Conservation (phyloP, 2,329 filamentous ascomycete genomes). For the Biscogniauxia mediterranea region DNA sequence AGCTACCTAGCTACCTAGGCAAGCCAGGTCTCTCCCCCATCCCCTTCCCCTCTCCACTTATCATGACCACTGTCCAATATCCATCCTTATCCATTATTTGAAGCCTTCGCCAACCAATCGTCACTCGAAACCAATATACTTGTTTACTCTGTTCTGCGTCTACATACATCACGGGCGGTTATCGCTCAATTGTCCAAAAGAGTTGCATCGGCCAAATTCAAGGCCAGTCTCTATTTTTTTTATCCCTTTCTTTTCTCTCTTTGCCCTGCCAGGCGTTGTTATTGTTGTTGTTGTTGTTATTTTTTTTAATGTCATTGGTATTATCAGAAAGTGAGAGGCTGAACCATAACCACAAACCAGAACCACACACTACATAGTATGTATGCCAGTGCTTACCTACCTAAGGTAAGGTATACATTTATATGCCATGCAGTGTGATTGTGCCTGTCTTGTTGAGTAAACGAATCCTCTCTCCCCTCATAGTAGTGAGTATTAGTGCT, state of each 20-base stretch:
- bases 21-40: too few species aligned
- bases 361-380: too few species aligned
- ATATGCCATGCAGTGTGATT: neutral
- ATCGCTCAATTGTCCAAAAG: slow-evolving; percentile 14
- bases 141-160: slow-evolving; percentile 29
- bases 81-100: slow-evolving; percentile 19
- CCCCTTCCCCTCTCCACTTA: slow-evolving; percentile 8
- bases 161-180: slow-evolving; percentile 16
- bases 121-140: slow-evolving; percentile 14
- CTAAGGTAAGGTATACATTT: neutral
- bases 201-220: slow-evolving; percentile 9
- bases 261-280: neutral
- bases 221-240: slow-evolving; percentile 8
- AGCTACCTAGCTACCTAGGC: neutral
- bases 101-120: slow-evolving; percentile 24
- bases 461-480: too few species aligned
- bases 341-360: neutral
- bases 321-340: neutral
- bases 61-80: slow-evolving; percentile 28
- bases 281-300: too few species aligned
- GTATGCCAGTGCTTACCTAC: too few species aligned
- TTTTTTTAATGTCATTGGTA: too few species aligned
- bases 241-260: slow-evolving; percentile 2
- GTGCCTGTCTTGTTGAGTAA: too few species aligned
- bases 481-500: too few species aligned